These are phyloP conservation scores for Cenchrus fungigraminus DNA, from an alignment of 176 grass and related monocot species.

Conservation along the genomic window DNA sequence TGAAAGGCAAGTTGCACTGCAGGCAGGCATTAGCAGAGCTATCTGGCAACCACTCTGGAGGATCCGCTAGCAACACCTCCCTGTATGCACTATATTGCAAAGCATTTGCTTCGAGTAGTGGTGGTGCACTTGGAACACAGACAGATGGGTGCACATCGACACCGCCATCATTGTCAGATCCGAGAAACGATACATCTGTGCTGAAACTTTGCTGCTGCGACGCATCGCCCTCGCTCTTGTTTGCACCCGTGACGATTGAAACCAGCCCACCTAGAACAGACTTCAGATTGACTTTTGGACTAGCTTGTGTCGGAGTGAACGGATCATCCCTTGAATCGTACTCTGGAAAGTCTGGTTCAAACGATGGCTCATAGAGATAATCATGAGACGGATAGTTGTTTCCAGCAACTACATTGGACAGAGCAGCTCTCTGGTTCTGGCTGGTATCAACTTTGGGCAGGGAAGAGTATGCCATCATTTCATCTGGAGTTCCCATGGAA, in stretches of 20 bases:
- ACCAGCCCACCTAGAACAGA: conserved; percentile 65
- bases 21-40: conserved; percentile 66
- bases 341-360: conserved; percentile 59
- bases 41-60: conserved; percentile 90
- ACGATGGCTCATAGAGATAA: conserved; percentile 55
- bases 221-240: conserved; percentile 26
- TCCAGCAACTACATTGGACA: conserved; percentile 30
- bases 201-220: conserved; percentile 42
- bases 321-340: conserved; percentile 39
- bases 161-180: conserved; percentile 62
- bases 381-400: conserved; percentile 28
- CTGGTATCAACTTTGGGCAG: conserved; percentile 43
- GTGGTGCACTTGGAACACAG: conserved; percentile 79
- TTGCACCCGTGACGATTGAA: conserved; percentile 57
- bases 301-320: conserved; percentile 14
- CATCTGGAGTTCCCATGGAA: conserved; percentile 62
- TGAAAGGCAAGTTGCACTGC: conserved; percentile 76
- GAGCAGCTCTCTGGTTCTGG: conserved; percentile 27
- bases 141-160: conserved; percentile 71
- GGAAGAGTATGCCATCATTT: conserved; percentile 62
- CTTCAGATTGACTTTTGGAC: conserved; percentile 72
- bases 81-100: conserved; percentile 56
- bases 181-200: conserved; percentile 77
- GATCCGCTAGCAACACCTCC: conserved; percentile 67
- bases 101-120: conserved; percentile 59